Conservation (phyloP, 164 flowering plant species). For the Umbellularia californica region DNA sequence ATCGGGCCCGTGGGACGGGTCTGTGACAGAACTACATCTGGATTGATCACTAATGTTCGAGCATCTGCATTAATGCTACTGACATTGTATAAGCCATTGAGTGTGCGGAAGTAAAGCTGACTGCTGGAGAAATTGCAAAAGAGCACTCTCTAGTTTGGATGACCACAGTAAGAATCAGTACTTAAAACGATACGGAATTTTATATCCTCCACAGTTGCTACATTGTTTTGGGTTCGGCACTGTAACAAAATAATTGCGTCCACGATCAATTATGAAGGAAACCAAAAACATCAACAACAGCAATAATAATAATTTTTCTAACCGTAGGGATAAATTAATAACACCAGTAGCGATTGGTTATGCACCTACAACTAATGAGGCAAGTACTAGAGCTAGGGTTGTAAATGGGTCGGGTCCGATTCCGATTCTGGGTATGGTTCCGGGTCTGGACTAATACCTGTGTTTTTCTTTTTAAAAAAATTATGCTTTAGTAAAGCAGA, state of each 20-base stretch:
- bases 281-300: neutral
- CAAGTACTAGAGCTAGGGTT: too few species aligned
- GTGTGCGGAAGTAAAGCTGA: conserved; percentile 6
- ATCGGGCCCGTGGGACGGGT: too few species aligned
- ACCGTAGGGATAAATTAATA: neutral
- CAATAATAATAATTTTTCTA: neutral
- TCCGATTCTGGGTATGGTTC: too few species aligned
- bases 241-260: neutral
- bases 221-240: neutral
- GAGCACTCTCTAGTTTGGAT: conserved; percentile 3
- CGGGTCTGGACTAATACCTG: too few species aligned
- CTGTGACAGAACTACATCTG: neutral
- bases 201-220: conserved; percentile 1
- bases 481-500: too few species aligned
- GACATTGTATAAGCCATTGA: neutral
- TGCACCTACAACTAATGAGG: too few species aligned
- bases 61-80: neutral
- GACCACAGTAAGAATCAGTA: conserved; percentile 9
- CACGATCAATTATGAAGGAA: neutral
- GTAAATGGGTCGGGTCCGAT: too few species aligned
- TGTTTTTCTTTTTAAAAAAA: too few species aligned
- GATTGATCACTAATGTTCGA: conserved; percentile 4
- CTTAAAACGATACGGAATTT: conserved; percentile 10
- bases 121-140: neutral
- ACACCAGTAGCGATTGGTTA: too few species aligned